Percentiles rank a stretch among this genome's conserved stretches.
Conservation (phyloP, 1,284 basidiomycete genomes). For the Dichomitus squalens region DNA sequence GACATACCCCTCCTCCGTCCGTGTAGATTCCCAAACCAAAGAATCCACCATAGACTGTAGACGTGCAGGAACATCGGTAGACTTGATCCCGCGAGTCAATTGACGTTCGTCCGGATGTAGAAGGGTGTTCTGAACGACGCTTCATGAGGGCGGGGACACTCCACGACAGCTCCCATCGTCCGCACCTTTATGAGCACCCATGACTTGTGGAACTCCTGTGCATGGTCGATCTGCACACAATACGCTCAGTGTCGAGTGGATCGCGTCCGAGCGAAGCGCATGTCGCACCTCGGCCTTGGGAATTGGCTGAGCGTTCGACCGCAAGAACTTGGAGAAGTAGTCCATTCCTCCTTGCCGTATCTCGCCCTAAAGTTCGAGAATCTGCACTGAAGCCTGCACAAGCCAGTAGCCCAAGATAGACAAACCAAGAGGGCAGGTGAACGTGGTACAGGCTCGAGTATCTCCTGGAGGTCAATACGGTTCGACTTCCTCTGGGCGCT, state of each 20-base stretch:
- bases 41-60: conserved; percentile 87
- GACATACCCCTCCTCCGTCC: conserved; percentile 82
- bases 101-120: conserved; percentile 82
- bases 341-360: conserved; percentile 54
- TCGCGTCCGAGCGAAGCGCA: conserved; percentile 1
- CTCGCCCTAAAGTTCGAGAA: background rate
- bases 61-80: conserved; percentile 79
- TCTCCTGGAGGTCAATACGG: too few species aligned
- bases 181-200: conserved; percentile 73
- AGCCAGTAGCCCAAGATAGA: too few species aligned
- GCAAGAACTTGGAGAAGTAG: conserved; percentile 82
- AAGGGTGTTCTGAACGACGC: conserved; percentile 61
- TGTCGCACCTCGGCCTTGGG: conserved; percentile 46
- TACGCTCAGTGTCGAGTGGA: background rate
- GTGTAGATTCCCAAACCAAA: conserved; percentile 83
- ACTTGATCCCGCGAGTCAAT: conserved; percentile 76
- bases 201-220: conserved; percentile 71
- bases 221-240: conserved; percentile 45
- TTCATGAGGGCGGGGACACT: background rate
- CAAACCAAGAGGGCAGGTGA: background rate
- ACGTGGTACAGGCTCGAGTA: background rate
- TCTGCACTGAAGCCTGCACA: background rate
- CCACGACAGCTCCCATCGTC: background rate
- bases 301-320: conserved; percentile 49
- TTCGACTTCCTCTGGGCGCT: too few species aligned